Conservation (phyloP, 257 asterid genomes). For the Solanum medicagineum region DNA sequence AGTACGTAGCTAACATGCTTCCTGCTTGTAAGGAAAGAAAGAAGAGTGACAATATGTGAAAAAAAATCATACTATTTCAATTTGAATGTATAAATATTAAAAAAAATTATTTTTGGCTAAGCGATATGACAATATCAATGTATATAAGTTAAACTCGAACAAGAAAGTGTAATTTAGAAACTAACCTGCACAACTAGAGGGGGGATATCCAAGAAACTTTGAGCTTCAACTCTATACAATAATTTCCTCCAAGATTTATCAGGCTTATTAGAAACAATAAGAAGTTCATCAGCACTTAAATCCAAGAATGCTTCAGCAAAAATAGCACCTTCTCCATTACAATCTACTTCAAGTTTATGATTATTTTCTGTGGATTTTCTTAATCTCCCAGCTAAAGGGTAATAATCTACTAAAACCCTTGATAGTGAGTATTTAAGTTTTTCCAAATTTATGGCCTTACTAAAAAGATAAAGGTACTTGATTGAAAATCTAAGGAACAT, state of each 20-base stretch:
- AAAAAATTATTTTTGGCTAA: background rate
- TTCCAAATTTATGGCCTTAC: slow-evolving; percentile 20
- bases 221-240: slow-evolving; percentile 41
- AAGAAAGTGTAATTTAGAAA: background rate
- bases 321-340: slow-evolving; percentile 77
- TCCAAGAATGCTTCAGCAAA: slow-evolving; percentile 64
- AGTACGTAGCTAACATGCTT: background rate
- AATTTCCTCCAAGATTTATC: slow-evolving; percentile 52
- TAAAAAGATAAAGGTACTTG: slow-evolving; percentile 50
- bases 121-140: too few relatives aligned
- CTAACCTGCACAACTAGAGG: slow-evolving; percentile 77
- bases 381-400: slow-evolving; percentile 77
- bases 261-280: slow-evolving; percentile 36
- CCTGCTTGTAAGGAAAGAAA: background rate
- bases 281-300: slow-evolving; percentile 35
- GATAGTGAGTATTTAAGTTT: slow-evolving; percentile 43
- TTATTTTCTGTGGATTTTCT: slow-evolving; percentile 25
- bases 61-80: background rate
- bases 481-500: slow-evolving; percentile 66
- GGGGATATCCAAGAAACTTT: slow-evolving; percentile 54
- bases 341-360: slow-evolving; percentile 55
- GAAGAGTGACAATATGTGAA: background rate
- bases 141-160: background rate
- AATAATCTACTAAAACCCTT: slow-evolving; percentile 48
- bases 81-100: background rate